These are phyloP conservation scores for Bolboschoenus planiculmis DNA, from an alignment of 176 grass and related monocot genomes.

Conservation along the genomic window DNA sequence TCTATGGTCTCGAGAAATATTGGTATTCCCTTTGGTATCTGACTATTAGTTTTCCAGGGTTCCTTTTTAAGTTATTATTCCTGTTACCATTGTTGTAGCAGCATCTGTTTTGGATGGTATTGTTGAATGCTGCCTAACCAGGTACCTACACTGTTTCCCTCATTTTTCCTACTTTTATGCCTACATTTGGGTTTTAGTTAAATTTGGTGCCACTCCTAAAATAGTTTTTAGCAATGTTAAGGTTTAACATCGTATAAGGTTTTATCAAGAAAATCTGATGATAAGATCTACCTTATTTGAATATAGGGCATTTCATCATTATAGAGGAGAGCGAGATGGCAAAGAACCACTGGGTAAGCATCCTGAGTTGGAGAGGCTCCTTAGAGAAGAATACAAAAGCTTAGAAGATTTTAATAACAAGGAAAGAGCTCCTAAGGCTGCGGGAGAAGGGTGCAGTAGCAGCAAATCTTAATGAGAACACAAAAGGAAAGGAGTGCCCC, in stretches of 20 bases:
- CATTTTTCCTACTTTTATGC: background rate
- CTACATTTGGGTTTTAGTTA: background rate
- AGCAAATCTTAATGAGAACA: background rate
- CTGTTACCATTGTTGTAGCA: slow-evolving; percentile 10
- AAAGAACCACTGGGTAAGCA: slow-evolving; percentile 41
- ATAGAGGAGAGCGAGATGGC: slow-evolving; percentile 35
- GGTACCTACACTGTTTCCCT: background rate
- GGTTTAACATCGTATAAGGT: background rate
- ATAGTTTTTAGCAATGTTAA: background rate
- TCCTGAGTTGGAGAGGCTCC: slow-evolving; percentile 66
- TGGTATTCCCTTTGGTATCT: slow-evolving; percentile 45
- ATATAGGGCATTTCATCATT: slow-evolving; percentile 94
- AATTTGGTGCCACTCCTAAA: background rate
- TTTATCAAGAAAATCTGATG: background rate
- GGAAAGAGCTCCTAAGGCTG: slow-evolving; percentile 20
- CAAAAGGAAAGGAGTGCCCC: background rate
- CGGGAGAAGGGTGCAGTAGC: slow-evolving; percentile 34
- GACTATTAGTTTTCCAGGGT: slow-evolving; percentile 11
- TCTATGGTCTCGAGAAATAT: slow-evolving; percentile 99
- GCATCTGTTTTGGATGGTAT: background rate
- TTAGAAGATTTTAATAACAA: slow-evolving; percentile 59
- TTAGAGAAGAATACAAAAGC: slow-evolving; percentile 55
- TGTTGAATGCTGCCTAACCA: background rate
- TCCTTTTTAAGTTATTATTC: background rate
- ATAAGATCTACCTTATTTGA: background rate